phyloP scores from a whole-genome alignment of 169 alveolate genomes.

The Perkinsus olseni region DNA sequence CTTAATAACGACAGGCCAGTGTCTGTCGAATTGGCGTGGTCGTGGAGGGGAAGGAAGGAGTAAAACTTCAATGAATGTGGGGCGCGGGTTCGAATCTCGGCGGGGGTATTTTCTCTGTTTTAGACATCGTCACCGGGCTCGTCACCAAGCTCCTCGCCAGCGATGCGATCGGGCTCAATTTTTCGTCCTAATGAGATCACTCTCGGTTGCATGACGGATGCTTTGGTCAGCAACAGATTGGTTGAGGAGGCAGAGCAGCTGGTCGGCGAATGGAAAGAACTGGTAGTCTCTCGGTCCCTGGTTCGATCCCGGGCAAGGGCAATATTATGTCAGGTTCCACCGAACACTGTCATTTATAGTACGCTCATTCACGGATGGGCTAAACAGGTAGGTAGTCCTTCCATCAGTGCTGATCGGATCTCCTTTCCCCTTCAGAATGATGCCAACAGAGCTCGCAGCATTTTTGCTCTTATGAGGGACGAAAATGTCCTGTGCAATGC shows the following conservation, averaged over 20 bases:
- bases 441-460: constrained; percentile 47
- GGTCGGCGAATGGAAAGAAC: constrained; percentile 62
- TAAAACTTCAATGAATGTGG: neutral
- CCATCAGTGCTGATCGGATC: neutral
- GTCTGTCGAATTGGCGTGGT: neutral
- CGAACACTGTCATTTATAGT: constrained; percentile 72
- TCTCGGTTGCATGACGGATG: constrained; percentile 74
- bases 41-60: neutral
- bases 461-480: constrained; percentile 52
- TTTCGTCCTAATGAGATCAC: constrained; percentile 51
- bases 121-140: neutral
- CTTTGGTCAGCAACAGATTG: constrained; percentile 69
- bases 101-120: neutral
- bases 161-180: neutral
- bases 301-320: too few species aligned
- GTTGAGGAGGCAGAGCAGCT: constrained; percentile 68
- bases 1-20: neutral
- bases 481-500: constrained; percentile 66
- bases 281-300: neutral
- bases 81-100: neutral
- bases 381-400: constrained; percentile 31
- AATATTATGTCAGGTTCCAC: constrained; percentile 35
- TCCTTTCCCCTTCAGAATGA: neutral
- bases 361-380: constrained; percentile 74
- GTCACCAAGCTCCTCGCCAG: neutral